Evolutionary conservation across 345 rosid species (phyloP), one percentile per base, ranked within the genome.

Genomic region (Zanthoxylum bungeanum): DNA sequence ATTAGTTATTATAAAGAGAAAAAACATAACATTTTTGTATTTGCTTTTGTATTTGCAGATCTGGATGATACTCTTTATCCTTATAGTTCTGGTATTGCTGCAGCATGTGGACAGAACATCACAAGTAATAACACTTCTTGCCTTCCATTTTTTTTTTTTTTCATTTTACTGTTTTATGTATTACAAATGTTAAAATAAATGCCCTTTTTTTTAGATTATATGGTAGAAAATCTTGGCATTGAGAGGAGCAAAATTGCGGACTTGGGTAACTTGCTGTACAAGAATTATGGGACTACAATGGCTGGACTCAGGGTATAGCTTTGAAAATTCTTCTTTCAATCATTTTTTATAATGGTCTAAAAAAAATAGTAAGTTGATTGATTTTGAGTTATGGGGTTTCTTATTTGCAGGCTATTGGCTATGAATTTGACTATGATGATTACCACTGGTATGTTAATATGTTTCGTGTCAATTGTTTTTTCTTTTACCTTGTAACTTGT

Each of bases 261-360:
- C 33, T 73, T 92, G 80, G 90, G 94, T 70, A 82, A 91, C 64
- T 78, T 84, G 37, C 84, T 88, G 40, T 95, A 95, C 86, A 92
- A 86, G 83, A 88, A 95, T 71, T 92, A 92, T 74, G 99, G 99
- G 66, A 95, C 99, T 61, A 95, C 99, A 76, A 91, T 92, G 98
- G 98, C 99, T 72, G 99, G 99, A 69, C 98, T 95, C 28, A 84
- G 96, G 85, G 98, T 94, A 88, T 62, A 75, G 7, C 33, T 74
- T 60, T 46, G 34, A 49, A 44, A 44, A 9, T 25, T 47, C 4
- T 17, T 40, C 33, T 3, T 8, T 1, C 3, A 5, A 22, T 52
- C 7, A 11, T n/a, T n/a, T n/a, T n/a, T 34, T n/a, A 44, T 1
- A 14, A 40, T 65, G 58, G 57, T n/a, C 25, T 30, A 31, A 30